A percentile compares a stretch with the other conserved stretches of the same genome.
Evolutionary conservation across 2,329 filamentous ascomycete species (phyloP).

Genomic region (Monilinia fructigena): DNA sequence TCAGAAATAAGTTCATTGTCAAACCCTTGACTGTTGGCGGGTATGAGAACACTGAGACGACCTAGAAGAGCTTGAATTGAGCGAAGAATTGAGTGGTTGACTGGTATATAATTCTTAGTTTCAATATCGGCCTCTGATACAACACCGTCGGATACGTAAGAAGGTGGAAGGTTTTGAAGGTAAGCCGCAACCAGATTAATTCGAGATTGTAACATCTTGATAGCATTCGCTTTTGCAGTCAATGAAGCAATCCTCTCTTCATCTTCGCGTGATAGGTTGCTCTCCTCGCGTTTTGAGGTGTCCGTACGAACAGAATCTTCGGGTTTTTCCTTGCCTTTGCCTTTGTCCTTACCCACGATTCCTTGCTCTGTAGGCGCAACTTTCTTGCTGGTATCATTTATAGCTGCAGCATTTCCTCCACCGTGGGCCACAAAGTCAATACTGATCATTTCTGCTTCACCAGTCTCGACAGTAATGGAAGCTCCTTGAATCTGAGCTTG

Average conservation of each 20-base stretch:
- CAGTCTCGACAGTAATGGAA: constrained; percentile 86
- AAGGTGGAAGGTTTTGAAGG: constrained; percentile 68
- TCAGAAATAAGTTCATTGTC: constrained; percentile 71
- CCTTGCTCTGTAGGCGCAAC: constrained; percentile 34
- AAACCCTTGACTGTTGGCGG: constrained; percentile 63
- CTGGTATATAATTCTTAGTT: constrained; percentile 34
- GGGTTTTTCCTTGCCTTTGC: constrained; percentile 37
- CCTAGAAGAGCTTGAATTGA: constrained; percentile 84
- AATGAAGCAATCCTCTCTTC: constrained; percentile 64
- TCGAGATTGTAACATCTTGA: constrained; percentile 85
- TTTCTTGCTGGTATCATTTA: constrained; percentile 41
- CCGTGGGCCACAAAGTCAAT: constrained; percentile 89
- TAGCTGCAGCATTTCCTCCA: constrained; percentile 73
- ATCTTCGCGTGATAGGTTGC: constrained; percentile 58
- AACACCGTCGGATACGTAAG: constrained; percentile 53
- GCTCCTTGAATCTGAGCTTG: constrained; percentile 73
- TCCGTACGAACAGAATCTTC: neutral
- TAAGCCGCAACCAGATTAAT: constrained; percentile 74
- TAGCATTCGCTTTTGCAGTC: constrained; percentile 85
- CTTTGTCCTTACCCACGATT: constrained; percentile 36
- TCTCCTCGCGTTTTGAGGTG: constrained; percentile 45
- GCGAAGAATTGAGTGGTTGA: constrained; percentile 72
- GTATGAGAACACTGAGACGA: constrained; percentile 77
- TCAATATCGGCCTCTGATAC: constrained; percentile 39
- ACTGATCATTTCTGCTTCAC: constrained; percentile 96